Base-by-base conservation (phyloP, 208 protist genomes). In the Acanthamoeba polyphaga region DNA sequence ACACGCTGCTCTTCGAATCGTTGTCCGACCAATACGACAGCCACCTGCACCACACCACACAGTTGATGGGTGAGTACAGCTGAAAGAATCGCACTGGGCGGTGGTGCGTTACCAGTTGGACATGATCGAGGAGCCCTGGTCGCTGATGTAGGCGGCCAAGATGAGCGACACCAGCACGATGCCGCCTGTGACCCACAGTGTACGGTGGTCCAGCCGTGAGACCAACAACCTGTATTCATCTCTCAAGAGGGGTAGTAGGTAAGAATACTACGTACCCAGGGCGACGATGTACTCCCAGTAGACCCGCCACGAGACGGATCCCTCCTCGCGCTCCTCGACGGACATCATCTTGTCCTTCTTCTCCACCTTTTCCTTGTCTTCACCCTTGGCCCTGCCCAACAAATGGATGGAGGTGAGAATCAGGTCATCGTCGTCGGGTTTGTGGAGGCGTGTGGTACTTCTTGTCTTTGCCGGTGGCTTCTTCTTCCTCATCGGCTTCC, bases 301-400 rank as follows among this genome's bases (percentile, higher is more conserved):
- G 46, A 93, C 88, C 12, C 19, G 43, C 88, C 53, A 68, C n/a
- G 43, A 60, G 27, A 93, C 88, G 38, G 88, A 93, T 1, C 88
- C 88, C 46, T 51, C 49, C 19, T 93, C 88, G 19, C 88, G 55
- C 38, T 93, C 88, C 38, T 93, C 88, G 19, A 58, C 49, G 24
- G 88, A 76, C 43, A 93, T 93, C 13, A 93, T 38, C 88, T 93
- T 93, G 55, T 93, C 88, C 88, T 76, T 46, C 88, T 32, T 29
- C 24, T 84, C 29, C 24, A 51, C 29, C 22, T 46, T 17, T 46
- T 84, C 32, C 22, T 84, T 38, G 46, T 84, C 74, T 38, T 46
- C n/a, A 19, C 34, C 49, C 88, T 51, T 74, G 27, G 53, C 13
- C 34, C 53, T 88, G 13, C 64, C 43, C 1, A 80, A 10, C 66